Percentiles rank a stretch among this genome's conserved stretches.
phyloP scores from a whole-genome alignment of 164 flowering plant species.

The Magnolia kwangsiensis region DNA sequence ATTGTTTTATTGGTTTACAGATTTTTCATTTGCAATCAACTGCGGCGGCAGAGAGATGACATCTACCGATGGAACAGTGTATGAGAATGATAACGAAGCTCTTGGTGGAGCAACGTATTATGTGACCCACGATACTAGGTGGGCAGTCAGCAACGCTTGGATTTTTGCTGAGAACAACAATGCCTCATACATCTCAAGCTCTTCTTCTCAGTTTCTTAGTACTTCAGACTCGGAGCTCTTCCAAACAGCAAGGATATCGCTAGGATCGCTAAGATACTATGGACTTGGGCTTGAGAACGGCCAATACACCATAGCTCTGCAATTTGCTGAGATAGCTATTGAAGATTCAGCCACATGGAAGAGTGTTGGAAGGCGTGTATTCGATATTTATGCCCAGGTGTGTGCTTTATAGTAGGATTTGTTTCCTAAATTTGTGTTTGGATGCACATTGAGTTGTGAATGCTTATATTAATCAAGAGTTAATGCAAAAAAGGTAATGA shows the following conservation, averaged over 20 bases:
- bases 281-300: constrained; percentile 91
- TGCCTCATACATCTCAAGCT: constrained; percentile 26
- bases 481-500: not conserved
- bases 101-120: constrained; percentile 68
- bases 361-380: constrained; percentile 73
- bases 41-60: not conserved
- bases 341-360: constrained; percentile 34
- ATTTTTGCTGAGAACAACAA: constrained; percentile 29
- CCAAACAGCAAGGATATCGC: constrained; percentile 67
- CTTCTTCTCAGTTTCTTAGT: constrained; percentile 36
- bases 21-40: constrained; percentile 22
- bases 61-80: constrained; percentile 12
- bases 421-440: not conserved
- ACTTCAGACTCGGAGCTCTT: constrained; percentile 63
- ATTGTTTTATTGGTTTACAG: constrained; percentile 30
- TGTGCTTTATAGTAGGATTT: constrained; percentile 4
- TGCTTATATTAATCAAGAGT: not conserved
- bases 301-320: constrained; percentile 56
- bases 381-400: constrained; percentile 83
- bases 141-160: constrained; percentile 86
- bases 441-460: not conserved
- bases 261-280: constrained; percentile 77
- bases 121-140: constrained; percentile 45
- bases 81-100: constrained; percentile 48
- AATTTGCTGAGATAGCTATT: constrained; percentile 59